These are phyloP conservation scores for Mycena filopes DNA, from an alignment of 768 basidiomycete species.

Conservation along the genomic window DNA sequence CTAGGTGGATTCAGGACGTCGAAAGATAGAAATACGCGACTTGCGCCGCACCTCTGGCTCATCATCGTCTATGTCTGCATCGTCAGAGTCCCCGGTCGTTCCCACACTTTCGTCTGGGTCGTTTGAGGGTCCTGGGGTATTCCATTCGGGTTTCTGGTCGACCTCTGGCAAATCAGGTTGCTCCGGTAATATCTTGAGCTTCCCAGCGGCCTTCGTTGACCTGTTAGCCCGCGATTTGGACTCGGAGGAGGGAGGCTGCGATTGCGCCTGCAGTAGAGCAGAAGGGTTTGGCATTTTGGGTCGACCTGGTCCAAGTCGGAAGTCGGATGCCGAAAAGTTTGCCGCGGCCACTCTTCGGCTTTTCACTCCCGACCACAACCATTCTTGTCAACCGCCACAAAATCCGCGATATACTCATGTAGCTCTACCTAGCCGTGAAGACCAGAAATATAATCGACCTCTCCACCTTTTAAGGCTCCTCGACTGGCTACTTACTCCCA, in stretches of 20 bases:
- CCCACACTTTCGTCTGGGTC: conserved; percentile 59
- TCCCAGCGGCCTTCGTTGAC: conserved; percentile 84
- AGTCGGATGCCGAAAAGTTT: too few relatives aligned
- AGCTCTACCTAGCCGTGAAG: too few relatives aligned
- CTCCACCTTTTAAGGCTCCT: too few relatives aligned
- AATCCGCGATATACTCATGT: too few relatives aligned
- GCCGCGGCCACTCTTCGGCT: too few relatives aligned
- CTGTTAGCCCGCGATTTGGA: conserved; percentile 76
- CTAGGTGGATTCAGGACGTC: conserved; percentile 47
- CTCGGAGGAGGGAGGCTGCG: conserved; percentile 47
- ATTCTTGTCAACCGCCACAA: too few relatives aligned
- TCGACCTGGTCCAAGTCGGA: too few relatives aligned
- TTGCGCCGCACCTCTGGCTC: conserved; percentile 63
- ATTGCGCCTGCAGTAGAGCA: conserved; percentile 33
- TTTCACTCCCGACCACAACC: too few relatives aligned
- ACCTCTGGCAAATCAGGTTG: conserved; percentile 67
- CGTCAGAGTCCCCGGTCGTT: conserved; percentile 73
- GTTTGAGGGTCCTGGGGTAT: conserved; percentile 42
- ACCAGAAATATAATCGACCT: too few relatives aligned
- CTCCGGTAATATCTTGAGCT: conserved; percentile 90
- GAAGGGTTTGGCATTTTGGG: conserved; percentile 30
- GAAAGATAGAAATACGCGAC: conserved; percentile 61
- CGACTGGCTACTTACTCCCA: too few relatives aligned
- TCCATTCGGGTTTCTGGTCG: conserved; percentile 38
- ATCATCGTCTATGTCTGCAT: conserved; percentile 75